phyloP scores from a whole-genome alignment of 257 asterid genomes.

The Echites panduratus region DNA sequence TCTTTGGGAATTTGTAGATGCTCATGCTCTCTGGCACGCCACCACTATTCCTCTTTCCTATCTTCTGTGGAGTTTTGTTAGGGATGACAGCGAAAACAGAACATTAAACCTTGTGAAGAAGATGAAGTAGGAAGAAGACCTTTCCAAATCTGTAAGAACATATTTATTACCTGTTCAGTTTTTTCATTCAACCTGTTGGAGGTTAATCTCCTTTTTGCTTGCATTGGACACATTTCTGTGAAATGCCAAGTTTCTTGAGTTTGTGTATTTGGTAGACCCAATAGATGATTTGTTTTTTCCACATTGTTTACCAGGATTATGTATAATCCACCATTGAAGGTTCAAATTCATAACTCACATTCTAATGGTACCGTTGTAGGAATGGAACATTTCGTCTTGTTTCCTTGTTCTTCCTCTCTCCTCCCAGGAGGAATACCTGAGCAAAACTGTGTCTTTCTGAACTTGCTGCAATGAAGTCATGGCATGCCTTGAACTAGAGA shows the following conservation, averaged over 20 bases:
- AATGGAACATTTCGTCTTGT: too few relatives aligned
- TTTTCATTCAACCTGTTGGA: conserved; percentile 15
- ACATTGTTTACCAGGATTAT: background rate
- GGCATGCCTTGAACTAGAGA: too few relatives aligned
- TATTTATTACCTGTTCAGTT: conserved; percentile 12
- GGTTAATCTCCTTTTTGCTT: conserved; percentile 31
- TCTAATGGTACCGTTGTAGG: background rate
- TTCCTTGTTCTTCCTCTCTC: too few relatives aligned
- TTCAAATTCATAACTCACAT: background rate
- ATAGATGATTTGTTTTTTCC: conserved; percentile 12
- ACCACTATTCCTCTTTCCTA: conserved; percentile 66
- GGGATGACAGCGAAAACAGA: conserved; percentile 69
- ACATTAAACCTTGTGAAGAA: conserved; percentile 58
- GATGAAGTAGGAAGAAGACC: conserved; percentile 30
- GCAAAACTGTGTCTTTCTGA: too few relatives aligned
- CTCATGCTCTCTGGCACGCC: conserved; percentile 86
- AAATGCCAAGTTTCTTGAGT: conserved; percentile 43
- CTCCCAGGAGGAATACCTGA: too few relatives aligned
- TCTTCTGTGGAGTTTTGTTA: conserved; percentile 76
- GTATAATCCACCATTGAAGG: background rate
- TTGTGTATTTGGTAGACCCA: conserved; percentile 18
- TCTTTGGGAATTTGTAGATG: conserved; percentile 55
- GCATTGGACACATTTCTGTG: conserved; percentile 26
- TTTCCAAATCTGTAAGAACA: conserved; percentile 5
- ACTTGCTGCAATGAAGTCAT: too few relatives aligned